phyloP scores from a whole-genome alignment of 148 eudicot species.

The Gaultheria prostrata region DNA sequence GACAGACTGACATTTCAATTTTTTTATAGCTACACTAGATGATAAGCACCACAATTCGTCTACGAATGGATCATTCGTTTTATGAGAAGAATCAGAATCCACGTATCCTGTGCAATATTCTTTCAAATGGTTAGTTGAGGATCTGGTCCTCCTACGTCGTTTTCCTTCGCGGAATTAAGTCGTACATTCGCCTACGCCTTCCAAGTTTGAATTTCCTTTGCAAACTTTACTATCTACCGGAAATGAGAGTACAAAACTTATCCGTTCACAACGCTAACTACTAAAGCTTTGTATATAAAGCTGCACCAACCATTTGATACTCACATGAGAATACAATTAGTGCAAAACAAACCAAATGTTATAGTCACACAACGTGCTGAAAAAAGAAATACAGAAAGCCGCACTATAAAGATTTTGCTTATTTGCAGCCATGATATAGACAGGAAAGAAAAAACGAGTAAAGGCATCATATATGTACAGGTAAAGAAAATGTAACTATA shows the following conservation, averaged over 20 bases:
- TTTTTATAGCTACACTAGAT: background rate
- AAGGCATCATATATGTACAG: too few relatives aligned
- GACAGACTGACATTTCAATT: background rate
- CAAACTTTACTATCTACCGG: background rate
- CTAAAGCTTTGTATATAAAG: too few relatives aligned
- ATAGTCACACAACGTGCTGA: background rate
- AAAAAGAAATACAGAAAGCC: background rate
- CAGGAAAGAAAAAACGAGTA: background rate
- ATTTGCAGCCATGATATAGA: background rate
- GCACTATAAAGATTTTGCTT: background rate
- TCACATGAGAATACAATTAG: too few relatives aligned
- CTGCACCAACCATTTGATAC: too few relatives aligned
- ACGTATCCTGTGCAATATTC: background rate
- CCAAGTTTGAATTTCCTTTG: background rate
- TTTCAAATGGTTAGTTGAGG: background rate
- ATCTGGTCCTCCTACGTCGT: background rate
- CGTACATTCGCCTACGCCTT: background rate
- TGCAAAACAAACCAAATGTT: background rate
- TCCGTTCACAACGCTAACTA: too few relatives aligned
- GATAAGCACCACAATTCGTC: background rate
- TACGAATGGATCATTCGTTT: background rate
- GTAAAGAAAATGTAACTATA: too few relatives aligned
- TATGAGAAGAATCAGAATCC: background rate
- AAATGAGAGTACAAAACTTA: too few relatives aligned
- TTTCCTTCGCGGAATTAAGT: background rate